Evolutionary conservation across 176 grass and related monocot genomes (phyloP).

Genomic region (Oryza rufipogon): DNA sequence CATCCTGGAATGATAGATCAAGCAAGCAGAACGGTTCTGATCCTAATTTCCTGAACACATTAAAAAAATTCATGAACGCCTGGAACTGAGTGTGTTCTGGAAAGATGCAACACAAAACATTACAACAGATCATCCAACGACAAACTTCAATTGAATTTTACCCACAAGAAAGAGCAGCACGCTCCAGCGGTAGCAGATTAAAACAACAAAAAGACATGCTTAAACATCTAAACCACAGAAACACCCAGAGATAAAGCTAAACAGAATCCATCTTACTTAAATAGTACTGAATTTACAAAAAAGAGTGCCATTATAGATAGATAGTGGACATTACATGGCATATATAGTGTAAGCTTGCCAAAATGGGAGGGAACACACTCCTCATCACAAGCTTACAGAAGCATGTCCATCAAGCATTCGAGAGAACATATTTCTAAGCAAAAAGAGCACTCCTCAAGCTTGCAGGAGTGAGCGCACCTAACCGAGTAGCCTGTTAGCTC

Average conservation of each 20-base stretch:
- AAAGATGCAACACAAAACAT: not conserved
- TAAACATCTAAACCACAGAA: not conserved
- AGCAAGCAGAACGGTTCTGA: not conserved
- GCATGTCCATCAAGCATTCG: slow-evolving; percentile 17
- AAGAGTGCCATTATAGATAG: slow-evolving; percentile 28
- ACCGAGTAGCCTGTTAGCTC: slow-evolving; percentile 27
- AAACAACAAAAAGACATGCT: slow-evolving; percentile 8
- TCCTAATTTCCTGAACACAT: not conserved
- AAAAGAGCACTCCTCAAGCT: slow-evolving; percentile 49
- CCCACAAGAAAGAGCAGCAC: not conserved
- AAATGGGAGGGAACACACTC: slow-evolving; percentile 27
- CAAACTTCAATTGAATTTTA: not conserved
- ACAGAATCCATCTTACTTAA: slow-evolving; percentile 21
- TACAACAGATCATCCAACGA: not conserved
- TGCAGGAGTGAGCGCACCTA: slow-evolving; percentile 21
- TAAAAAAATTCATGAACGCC: too few species aligned
- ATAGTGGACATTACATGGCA: slow-evolving; percentile 11
- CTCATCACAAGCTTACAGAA: slow-evolving; percentile 54
- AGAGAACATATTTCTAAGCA: slow-evolving; percentile 28
- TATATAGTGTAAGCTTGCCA: slow-evolving; percentile 32
- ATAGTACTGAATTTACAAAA: slow-evolving; percentile 22
- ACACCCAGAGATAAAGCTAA: not conserved
- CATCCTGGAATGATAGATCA: not conserved
- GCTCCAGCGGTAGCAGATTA: not conserved
- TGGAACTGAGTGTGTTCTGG: not conserved